Conservation (phyloP, 495 filamentous ascomycete genomes). For the Penicillium paxilli region DNA sequence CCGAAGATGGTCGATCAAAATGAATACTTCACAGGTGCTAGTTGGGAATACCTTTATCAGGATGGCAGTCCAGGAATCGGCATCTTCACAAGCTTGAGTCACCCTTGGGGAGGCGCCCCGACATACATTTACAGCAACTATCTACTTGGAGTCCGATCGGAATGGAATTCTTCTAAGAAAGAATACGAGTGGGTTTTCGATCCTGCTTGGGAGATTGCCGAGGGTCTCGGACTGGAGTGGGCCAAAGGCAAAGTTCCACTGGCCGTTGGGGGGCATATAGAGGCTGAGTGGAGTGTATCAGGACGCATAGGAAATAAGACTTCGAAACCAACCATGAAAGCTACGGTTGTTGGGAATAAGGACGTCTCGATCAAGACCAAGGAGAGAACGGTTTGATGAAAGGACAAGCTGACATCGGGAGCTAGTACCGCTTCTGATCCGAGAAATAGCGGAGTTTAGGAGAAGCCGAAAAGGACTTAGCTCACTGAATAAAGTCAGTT, state of each 20-base stretch:
- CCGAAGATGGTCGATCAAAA: slow-evolving; percentile 31
- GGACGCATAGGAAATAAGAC: background rate
- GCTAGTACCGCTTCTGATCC: too few species aligned
- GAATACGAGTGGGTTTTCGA: slow-evolving; percentile 12
- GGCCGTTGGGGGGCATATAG: slow-evolving; percentile 6
- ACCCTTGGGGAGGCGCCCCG: slow-evolving; percentile 41
- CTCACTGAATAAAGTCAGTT: too few species aligned
- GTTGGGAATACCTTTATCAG: slow-evolving; percentile 38
- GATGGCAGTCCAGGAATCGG: slow-evolving; percentile 34
- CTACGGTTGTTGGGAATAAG: slow-evolving; percentile 18
- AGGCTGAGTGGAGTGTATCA: slow-evolving; percentile 8
- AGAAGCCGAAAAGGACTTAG: too few species aligned
- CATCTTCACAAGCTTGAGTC: slow-evolving; percentile 32
- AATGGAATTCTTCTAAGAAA: background rate
- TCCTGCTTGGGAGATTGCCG: slow-evolving; percentile 11
- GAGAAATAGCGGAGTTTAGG: too few species aligned
- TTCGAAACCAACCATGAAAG: background rate
- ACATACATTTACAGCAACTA: slow-evolving; percentile 35
- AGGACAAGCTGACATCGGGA: too few species aligned
- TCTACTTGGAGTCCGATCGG: slow-evolving; percentile 14
- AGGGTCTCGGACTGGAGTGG: slow-evolving; percentile 14
- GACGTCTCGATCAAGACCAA: slow-evolving; percentile 17
- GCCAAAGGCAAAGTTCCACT: slow-evolving; percentile 11
- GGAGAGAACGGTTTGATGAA: background rate
- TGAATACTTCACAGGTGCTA: slow-evolving; percentile 30